phyloP scores from a whole-genome alignment of 2,329 filamentous ascomycete species.

The Neodidymelliopsis sp. region DNA sequence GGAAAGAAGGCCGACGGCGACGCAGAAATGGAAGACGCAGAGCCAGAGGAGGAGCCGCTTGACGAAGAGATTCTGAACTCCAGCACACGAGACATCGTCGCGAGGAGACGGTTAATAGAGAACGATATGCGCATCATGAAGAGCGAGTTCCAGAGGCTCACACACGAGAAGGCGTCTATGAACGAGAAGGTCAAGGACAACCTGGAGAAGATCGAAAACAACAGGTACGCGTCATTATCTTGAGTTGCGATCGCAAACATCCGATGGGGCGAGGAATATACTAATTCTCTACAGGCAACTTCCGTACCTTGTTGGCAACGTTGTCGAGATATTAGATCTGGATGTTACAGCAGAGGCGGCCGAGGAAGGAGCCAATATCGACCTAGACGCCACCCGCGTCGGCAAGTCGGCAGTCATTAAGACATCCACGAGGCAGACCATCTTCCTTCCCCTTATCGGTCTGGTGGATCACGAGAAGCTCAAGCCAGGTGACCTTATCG shows the following conservation, averaged over 20 bases:
- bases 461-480: constrained; percentile 94
- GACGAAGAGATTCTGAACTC: constrained; percentile 93
- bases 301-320: constrained; percentile 97
- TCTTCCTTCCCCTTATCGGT: constrained; percentile 96
- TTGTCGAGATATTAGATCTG: constrained; percentile 94
- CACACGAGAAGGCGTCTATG: constrained; percentile 96
- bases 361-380: constrained; percentile 98
- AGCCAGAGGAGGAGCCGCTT: constrained; percentile 74
- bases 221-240: constrained; percentile 69
- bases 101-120: constrained; percentile 88
- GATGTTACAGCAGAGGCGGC: constrained; percentile 95
- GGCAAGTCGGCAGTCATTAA: constrained; percentile 99
- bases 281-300: constrained; percentile 72
- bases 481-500: constrained; percentile 95
- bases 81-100: constrained; percentile 93
- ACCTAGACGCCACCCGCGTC: constrained; percentile 93
- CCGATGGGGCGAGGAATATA: constrained; percentile 1
- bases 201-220: constrained; percentile 98
- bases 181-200: constrained; percentile 99
- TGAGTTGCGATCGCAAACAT: neutral
- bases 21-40: constrained; percentile 88
- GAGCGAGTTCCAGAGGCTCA: constrained; percentile 92
- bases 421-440: constrained; percentile 97
- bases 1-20: constrained; percentile 72
- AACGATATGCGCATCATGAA: constrained; percentile 99